Percentiles rank a stretch among this genome's conserved stretches.
Conservation (phyloP, 1,284 basidiomycete genomes). For the Blastosporella zonata region DNA sequence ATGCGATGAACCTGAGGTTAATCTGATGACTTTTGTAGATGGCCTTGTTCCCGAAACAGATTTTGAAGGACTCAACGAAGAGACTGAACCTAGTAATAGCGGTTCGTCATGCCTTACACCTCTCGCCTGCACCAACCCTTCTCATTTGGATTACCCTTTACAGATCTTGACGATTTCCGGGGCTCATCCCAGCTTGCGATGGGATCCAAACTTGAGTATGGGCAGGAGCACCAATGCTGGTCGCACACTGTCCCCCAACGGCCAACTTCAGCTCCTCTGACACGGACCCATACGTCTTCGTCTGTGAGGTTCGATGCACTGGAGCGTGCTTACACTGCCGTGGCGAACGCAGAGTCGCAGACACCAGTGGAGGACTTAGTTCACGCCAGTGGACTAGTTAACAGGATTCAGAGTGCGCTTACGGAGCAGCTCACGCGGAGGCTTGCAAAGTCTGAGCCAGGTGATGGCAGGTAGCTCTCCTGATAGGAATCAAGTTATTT, state of each 20-base stretch:
- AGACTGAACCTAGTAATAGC: conserved; percentile 4
- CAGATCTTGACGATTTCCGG: conserved; percentile 8
- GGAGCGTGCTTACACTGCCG: conserved; percentile 30
- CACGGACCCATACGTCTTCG: conserved; percentile 20
- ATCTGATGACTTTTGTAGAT: conserved; percentile 8
- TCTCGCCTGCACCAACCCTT: neutral
- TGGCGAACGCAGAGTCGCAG: conserved; percentile 35
- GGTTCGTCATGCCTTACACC: conserved; percentile 3
- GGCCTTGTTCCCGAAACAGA: conserved; percentile 14
- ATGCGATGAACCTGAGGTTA: neutral
- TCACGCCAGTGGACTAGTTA: conserved; percentile 33
- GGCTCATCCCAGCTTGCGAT: neutral
- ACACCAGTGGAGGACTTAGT: conserved; percentile 36
- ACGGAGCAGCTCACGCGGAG: conserved; percentile 36
- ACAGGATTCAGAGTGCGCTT: conserved; percentile 34
- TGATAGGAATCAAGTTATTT: too few species aligned
- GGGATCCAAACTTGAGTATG: neutral
- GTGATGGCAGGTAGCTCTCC: neutral
- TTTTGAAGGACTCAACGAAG: conserved; percentile 2
- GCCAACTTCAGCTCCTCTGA: conserved; percentile 8
- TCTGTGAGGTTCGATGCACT: conserved; percentile 33
- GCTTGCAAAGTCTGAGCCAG: conserved; percentile 14
- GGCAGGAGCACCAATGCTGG: conserved; percentile 1
- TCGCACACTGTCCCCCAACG: conserved; percentile 12
- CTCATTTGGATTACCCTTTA: neutral